Percentiles rank a stretch among this genome's conserved stretches.
phyloP scores from a whole-genome alignment of 2,329 filamentous ascomycete genomes.

The Trichoderma sp. region DNA sequence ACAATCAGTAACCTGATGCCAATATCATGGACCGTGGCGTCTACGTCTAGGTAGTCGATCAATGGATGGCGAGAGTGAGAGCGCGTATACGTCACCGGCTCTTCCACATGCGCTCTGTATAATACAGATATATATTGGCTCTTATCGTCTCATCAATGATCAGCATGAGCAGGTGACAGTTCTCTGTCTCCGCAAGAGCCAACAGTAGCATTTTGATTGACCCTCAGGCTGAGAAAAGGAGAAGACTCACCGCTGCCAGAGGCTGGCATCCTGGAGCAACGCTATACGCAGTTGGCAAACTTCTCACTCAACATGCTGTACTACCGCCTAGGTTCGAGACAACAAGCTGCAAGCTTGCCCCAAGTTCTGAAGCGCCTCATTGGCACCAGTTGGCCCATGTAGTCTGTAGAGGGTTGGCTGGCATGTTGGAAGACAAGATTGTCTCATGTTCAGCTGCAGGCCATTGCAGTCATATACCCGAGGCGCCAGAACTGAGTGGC shows the following conservation, averaged over 20 bases:
- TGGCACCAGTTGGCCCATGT: conserved; percentile 5
- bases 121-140: not conserved
- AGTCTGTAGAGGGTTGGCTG: not conserved
- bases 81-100: not conserved
- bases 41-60: not conserved
- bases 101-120: not conserved
- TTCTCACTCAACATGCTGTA: not conserved
- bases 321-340: not conserved
- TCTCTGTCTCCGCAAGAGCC: not conserved
- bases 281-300: not conserved
- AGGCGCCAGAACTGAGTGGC: conserved; percentile 10
- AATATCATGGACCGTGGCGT: not conserved
- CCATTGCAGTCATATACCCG: not conserved
- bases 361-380: not conserved
- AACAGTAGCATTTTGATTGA: not conserved
- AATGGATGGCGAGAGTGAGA: not conserved
- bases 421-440: not conserved
- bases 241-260: conserved; percentile 11
- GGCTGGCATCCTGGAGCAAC: not conserved
- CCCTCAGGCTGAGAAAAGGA: conserved; percentile 13
- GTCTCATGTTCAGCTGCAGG: not conserved
- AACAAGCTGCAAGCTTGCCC: conserved; percentile 1
- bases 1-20: not conserved
- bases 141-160: conserved; percentile 13
- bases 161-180: conserved; percentile 17